Evolutionary conservation across 2,329 filamentous ascomycete genomes (phyloP), one percentile per base, ranked within the genome.

Genomic region (Pseudogymnoascus sp.): DNA sequence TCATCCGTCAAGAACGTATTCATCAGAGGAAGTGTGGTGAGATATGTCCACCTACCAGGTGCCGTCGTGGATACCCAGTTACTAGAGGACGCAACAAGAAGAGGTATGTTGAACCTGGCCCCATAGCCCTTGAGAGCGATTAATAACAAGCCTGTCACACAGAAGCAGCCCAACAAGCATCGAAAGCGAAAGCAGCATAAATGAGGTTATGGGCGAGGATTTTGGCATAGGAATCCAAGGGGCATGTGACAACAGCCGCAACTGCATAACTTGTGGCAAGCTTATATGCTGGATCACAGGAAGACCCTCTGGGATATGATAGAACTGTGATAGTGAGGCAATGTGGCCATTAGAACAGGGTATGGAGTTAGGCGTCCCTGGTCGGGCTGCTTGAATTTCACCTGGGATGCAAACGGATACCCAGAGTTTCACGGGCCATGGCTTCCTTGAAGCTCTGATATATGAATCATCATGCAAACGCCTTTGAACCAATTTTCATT

Each of bases 1-100:
- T 87, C 84, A 66, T 88, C 86, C 14, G 87, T 90, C 66, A 89
- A 88, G 77, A 90, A 89, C 73, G 86, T 90, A 73, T 91, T 91
- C 72, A 89, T 90, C 67, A 79, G 88, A 73, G 88, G 88, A 4
- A 89, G 86, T 68, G 87, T 90, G 37, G 88, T 91, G 66, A 81
- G 88, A 72, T 91, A 90, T 73, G 86, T 91, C 64, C 86, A 90
- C 74, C 73, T 91, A 65, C 87, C 87, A 7, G 83, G 83, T 11
- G 81, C 80, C 60, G 83, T 85, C 61, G 86, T 91, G 57, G 88
- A 91, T 74, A 86, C 86, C 34, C 84, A 85, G 1, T 72, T 91
- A 67, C 75, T 91, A 68, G 87, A 91, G 75, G 88, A 91, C 79
- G 86, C 86, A 57, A 88, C 84, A 68, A 79, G 84, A 71, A 79